Conservation (phyloP, 1,139 yeast genomes). For the Yamadazyma diddensiae region DNA sequence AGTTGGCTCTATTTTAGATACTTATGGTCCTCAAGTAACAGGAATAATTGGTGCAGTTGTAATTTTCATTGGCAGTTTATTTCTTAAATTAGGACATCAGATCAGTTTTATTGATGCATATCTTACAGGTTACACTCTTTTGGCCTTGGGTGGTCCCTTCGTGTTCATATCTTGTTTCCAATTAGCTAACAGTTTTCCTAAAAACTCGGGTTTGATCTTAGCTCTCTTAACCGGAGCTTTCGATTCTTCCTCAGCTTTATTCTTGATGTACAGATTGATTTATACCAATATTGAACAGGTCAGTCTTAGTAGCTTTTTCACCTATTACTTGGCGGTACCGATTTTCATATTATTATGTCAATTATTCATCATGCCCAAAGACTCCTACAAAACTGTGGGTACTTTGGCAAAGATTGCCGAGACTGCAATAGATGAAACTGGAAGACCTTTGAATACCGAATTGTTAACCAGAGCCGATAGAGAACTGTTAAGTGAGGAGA, state of each 20-base stretch:
- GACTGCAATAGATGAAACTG: slow-evolving; percentile 67
- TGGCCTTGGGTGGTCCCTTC: slow-evolving; percentile 48
- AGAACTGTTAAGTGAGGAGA: slow-evolving; percentile 13
- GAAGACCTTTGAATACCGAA: slow-evolving; percentile 45
- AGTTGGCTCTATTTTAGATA: slow-evolving; percentile 76
- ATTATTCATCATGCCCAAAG: slow-evolving; percentile 71
- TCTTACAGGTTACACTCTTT: slow-evolving; percentile 36
- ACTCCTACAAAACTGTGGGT: slow-evolving; percentile 70
- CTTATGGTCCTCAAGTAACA: slow-evolving; percentile 74
- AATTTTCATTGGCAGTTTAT: slow-evolving; percentile 51
- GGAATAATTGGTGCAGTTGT: slow-evolving; percentile 71
- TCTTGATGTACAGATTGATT: slow-evolving; percentile 58
- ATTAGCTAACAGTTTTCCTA: slow-evolving; percentile 45
- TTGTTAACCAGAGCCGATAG: slow-evolving; percentile 37
- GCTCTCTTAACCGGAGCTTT: slow-evolving; percentile 43
- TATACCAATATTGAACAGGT: slow-evolving; percentile 45
- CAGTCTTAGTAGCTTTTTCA: slow-evolving; percentile 55
- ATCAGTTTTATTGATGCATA: slow-evolving; percentile 34
- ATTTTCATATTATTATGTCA: slow-evolving; percentile 71
- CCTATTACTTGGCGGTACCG: slow-evolving; percentile 67
- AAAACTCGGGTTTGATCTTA: slow-evolving; percentile 39
- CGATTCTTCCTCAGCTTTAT: slow-evolving; percentile 42
- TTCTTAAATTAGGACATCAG: slow-evolving; percentile 36
- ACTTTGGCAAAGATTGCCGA: slow-evolving; percentile 65
- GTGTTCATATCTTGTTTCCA: slow-evolving; percentile 47